phyloP scores from a whole-genome alignment of 176 grass and related monocot genomes.

The Triticum urartu region DNA sequence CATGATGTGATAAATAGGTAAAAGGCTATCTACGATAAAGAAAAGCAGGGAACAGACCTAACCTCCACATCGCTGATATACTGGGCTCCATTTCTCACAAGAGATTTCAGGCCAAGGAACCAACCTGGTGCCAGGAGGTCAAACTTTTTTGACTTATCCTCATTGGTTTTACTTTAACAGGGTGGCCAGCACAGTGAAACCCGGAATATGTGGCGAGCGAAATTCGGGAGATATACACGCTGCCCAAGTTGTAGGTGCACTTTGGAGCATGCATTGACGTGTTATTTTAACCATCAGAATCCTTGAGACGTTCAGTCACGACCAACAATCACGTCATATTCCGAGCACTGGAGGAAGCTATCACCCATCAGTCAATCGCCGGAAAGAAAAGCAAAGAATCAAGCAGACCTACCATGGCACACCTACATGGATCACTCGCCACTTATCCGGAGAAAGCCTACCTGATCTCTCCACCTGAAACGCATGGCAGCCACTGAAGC shows the following conservation, averaged over 20 bases:
- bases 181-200: constrained; percentile 7
- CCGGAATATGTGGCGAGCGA: neutral
- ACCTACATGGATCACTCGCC: constrained; percentile 15
- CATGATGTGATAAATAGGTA: constrained; percentile 12
- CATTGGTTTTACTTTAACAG: constrained; percentile 19
- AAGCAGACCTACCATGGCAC: constrained; percentile 22
- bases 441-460: constrained; percentile 8
- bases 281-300: constrained; percentile 23
- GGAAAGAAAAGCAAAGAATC: neutral
- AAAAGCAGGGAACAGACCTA: constrained; percentile 38
- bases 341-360: neutral
- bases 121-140: constrained; percentile 34
- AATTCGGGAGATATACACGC: neutral
- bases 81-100: neutral
- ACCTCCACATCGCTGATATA: constrained; percentile 21
- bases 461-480: constrained; percentile 20
- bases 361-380: constrained; percentile 4
- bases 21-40: neutral
- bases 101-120: constrained; percentile 35
- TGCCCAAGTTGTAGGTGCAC: neutral
- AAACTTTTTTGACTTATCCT: constrained; percentile 30
- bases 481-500: constrained; percentile 5
- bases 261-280: neutral
- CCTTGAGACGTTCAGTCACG: neutral
- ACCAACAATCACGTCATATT: constrained; percentile 33